Percentiles rank a stretch among this genome's conserved stretches.
phyloP scores from a whole-genome alignment of 768 basidiomycete genomes.

The Polyporus arcularius region DNA sequence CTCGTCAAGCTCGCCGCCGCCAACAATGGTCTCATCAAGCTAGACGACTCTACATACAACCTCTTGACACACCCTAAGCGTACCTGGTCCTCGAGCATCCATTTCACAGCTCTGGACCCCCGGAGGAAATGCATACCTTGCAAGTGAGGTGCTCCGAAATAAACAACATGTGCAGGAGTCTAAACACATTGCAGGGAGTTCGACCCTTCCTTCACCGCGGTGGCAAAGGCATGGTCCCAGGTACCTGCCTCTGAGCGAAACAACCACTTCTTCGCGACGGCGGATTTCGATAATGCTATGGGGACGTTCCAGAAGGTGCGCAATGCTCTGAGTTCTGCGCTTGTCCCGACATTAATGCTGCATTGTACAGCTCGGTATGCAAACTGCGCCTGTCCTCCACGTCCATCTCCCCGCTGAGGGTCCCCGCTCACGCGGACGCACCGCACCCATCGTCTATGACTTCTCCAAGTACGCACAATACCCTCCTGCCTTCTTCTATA shows the following conservation, averaged over 20 bases:
- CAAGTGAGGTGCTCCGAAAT: conserved; percentile 54
- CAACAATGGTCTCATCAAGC: conserved; percentile 79
- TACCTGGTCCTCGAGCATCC: conserved; percentile 85
- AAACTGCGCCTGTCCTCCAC: conserved; percentile 82
- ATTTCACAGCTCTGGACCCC: conserved; percentile 84
- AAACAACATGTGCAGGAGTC: not conserved
- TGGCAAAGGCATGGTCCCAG: conserved; percentile 81
- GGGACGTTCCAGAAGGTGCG: conserved; percentile 79
- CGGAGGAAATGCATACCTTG: conserved; percentile 89
- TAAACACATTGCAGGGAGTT: conserved; percentile 63
- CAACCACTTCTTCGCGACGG: conserved; percentile 87
- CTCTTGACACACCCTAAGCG: conserved; percentile 74
- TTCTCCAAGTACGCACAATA: conserved; percentile 62
- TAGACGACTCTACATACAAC: conserved; percentile 76
- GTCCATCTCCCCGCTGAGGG: conserved; percentile 77
- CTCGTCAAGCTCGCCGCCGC: conserved; percentile 68
- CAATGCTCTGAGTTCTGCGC: conserved; percentile 48
- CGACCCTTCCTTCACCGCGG: conserved; percentile 76
- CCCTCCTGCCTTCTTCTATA: not conserved
- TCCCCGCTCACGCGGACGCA: conserved; percentile 59
- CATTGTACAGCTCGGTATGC: conserved; percentile 67
- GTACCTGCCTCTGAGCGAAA: conserved; percentile 62
- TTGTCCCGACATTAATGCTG: not conserved
- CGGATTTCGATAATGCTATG: conserved; percentile 83
- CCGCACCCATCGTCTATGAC: conserved; percentile 68